These are phyloP conservation scores for Colletotrichum brevisporum DNA, from an alignment of 2,329 filamentous ascomycete species.

Conservation along the genomic window DNA sequence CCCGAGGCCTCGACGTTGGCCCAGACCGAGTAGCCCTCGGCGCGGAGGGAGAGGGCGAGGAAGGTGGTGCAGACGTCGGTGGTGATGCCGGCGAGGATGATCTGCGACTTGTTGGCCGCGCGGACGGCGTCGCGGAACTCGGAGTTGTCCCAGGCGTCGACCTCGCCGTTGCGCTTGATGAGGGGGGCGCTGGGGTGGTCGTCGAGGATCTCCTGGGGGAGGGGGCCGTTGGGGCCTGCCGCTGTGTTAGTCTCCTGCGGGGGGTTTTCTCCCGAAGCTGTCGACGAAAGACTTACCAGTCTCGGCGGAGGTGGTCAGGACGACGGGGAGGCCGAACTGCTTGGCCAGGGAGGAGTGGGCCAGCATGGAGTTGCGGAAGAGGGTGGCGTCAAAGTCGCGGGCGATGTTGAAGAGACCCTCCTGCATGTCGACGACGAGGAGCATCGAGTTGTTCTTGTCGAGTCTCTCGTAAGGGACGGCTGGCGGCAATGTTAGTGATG, in stretches of 20 bases:
- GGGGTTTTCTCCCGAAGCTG: not conserved
- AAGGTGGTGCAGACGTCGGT: slow-evolving; percentile 85
- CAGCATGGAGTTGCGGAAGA: slow-evolving; percentile 77
- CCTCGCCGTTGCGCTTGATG: slow-evolving; percentile 78
- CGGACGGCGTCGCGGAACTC: slow-evolving; percentile 76
- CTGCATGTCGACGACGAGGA: slow-evolving; percentile 56
- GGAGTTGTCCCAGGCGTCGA: slow-evolving; percentile 83
- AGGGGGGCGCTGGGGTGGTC: slow-evolving; percentile 78
- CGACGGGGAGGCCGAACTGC: slow-evolving; percentile 76
- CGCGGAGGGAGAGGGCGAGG: slow-evolving; percentile 78
- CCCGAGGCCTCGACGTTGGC: slow-evolving; percentile 81
- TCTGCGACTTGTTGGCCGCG: slow-evolving; percentile 76
- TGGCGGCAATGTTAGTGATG: slow-evolving; percentile 17
- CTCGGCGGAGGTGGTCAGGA: slow-evolving; percentile 80
- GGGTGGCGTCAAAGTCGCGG: slow-evolving; percentile 75
- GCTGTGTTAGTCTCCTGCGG: slow-evolving; percentile 1
- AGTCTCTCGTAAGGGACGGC: slow-evolving; percentile 51
- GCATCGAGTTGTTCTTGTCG: slow-evolving; percentile 51
- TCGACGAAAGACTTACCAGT: slow-evolving; percentile 50
- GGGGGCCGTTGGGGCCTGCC: slow-evolving; percentile 76
- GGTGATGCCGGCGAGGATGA: slow-evolving; percentile 80
- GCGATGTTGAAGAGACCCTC: slow-evolving; percentile 59
- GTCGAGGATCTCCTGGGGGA: slow-evolving; percentile 77
- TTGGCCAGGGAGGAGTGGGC: slow-evolving; percentile 77
- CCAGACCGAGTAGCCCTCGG: slow-evolving; percentile 80